Base-by-base conservation (phyloP, 2,329 filamentous ascomycete species). In the Paraphoma chrysanthemicola region DNA sequence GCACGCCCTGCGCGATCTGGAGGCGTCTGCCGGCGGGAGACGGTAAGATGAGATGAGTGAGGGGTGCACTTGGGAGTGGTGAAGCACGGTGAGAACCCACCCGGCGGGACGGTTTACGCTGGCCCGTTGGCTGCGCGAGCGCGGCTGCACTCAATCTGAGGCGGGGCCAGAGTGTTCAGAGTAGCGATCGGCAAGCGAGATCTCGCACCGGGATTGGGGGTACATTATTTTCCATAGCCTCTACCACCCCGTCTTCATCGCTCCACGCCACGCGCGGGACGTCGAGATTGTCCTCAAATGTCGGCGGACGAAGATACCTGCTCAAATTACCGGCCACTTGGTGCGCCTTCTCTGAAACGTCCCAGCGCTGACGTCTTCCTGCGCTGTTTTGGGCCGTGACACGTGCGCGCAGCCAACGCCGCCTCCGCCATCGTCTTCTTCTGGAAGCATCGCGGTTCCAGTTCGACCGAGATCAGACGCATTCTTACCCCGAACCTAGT, bases 121-220 rank as follows among this genome's bases (percentile, higher is more conserved):
- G 17, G 33, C 16, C 52, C 41, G 48, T 54, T 53, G 48, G 48
- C 28, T 51, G 41, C 43, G 48, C 50, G 30, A 17, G 16, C 28
- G 18, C 38, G 33, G 47, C 50, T 54, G 62, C 47, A 62, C 58
- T 62, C 53, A 56, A 64, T 17, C 36, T 54, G 62, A 62, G 53
- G 56, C 54, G 57, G 14, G 23, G 17, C 41, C 33, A 36, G 33
- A 36, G 33, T 36, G 33, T 36, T 14, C 43, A 54, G 46, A 55
- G 18, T 55, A 43, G 50, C 42, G 47, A 60, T 59, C 54, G 47
- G 33, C 57, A 45, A 50, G 33, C 48, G 48, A 54, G 45, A 59
- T 56, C 38, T 31, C 46, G 18, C 51, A 38, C 36, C 45, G 41
- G 44, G 11, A 38, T 33, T 14, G 33, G 33, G 33, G 33, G 3